Evolutionary conservation across 192 early-diverging fungal genomes (phyloP).

Genomic region (Obelidium mucronatum): DNA sequence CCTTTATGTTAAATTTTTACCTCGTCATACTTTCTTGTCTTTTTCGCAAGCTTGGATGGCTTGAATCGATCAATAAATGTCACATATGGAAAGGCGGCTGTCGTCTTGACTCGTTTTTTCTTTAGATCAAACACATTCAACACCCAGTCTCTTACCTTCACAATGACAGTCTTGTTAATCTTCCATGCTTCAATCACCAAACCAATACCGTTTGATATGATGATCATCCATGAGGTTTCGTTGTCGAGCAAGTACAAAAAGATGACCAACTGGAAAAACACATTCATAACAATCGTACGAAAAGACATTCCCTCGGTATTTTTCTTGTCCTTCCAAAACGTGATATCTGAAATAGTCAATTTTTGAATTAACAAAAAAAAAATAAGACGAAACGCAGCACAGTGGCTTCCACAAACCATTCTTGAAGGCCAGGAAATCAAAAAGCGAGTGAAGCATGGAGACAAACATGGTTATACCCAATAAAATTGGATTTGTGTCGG

Average conservation of each 20-base stretch:
- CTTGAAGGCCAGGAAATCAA: conserved; percentile 94
- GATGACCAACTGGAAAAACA: conserved; percentile 85
- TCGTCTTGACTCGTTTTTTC: no score
- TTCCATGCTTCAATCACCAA: conserved; percentile 91
- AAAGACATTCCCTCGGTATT: conserved; percentile 85
- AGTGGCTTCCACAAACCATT: conserved; percentile 66
- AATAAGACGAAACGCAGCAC: conserved; percentile 3
- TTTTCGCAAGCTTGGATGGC: conserved; percentile 52
- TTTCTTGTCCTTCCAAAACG: conserved; percentile 88
- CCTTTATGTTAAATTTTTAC: conserved; percentile 20
- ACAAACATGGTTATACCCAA: conserved; percentile 79
- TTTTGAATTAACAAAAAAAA: conserved; percentile 14
- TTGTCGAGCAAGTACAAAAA: conserved; percentile 90
- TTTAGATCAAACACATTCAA: no score
- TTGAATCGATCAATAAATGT: conserved; percentile 58
- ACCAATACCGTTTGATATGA: conserved; percentile 82
- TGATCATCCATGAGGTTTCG: conserved; percentile 85
- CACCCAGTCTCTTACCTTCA: conserved; percentile 56
- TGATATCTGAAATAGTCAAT: conserved; percentile 81
- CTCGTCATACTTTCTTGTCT: conserved; percentile 63
- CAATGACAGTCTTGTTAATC: conserved; percentile 83
- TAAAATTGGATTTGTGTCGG: conserved; percentile 88
- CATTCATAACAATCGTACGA: conserved; percentile 79
- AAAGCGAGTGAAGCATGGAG: conserved; percentile 80
- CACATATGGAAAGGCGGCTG: conserved; percentile 55